Evolutionary conservation across 169 alveolate species (phyloP).

Genomic region (Eimeria tenella): DNA sequence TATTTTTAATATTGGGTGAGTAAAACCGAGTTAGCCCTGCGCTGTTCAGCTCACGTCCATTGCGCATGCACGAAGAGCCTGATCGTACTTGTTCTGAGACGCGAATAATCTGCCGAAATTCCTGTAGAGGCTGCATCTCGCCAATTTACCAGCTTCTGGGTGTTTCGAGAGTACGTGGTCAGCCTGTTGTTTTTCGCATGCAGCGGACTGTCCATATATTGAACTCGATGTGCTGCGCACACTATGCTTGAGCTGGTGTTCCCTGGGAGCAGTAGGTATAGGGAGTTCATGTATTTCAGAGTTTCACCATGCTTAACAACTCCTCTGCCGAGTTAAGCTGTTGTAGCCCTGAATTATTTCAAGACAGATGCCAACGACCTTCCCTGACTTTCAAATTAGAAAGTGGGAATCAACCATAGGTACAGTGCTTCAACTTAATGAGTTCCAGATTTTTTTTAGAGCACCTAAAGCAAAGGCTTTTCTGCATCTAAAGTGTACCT

Average conservation of each 20-base stretch:
- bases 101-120: conserved; percentile 83
- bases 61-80: conserved; percentile 80
- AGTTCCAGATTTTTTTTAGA: background rate
- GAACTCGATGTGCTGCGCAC: background rate
- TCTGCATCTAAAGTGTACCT: conserved; percentile 44
- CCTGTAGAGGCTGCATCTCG: conserved; percentile 80
- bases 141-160: conserved; percentile 73
- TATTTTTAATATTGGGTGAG: background rate
- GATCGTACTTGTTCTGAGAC: conserved; percentile 77
- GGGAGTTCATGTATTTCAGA: background rate
- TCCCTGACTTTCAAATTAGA: too few species aligned
- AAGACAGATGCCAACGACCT: too few species aligned
- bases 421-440: background rate
- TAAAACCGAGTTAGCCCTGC: background rate
- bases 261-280: background rate
- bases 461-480: background rate
- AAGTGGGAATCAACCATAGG: too few species aligned
- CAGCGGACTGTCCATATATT: background rate
- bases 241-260: background rate
- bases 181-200: conserved; percentile 58
- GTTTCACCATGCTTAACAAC: conserved; percentile 57
- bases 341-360: conserved; percentile 23
- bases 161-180: conserved; percentile 81
- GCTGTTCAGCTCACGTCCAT: conserved; percentile 46
- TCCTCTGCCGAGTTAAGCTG: conserved; percentile 75